Base-by-base conservation (phyloP, 164 flowering plant species). In the Nelumbo lutea region DNA sequence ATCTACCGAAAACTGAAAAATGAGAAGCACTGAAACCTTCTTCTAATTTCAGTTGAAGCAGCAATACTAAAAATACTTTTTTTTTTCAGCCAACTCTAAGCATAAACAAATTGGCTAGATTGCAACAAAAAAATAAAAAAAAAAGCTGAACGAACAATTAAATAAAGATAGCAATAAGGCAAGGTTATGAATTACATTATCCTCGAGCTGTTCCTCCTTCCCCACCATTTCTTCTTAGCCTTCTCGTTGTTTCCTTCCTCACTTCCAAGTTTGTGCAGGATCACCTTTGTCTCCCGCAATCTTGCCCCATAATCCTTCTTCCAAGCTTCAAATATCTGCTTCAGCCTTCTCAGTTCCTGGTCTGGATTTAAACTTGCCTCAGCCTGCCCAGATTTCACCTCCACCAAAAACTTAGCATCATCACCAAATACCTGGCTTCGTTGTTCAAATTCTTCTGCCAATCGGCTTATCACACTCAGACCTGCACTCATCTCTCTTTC, bases 391-490 rank as follows among this genome's bases (percentile, higher is more conserved):
- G 97, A 92, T 72, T 95, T 95, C 13, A 92, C 97, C 73, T 95
- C 98, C 65, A 92, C 97, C 79, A 95, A 81, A 80, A 95, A 95
- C 85, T 90, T 90, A 64, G 97, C 96, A 73, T 95, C 99, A 62
- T 95, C 99, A 2, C 88, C 90, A 72, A 95, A 95, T 9, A 95
- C 90, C 74, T 89, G 94, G 55, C 87, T 88, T 71, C 99, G 78
- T 75, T 88, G 97, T 75, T 90, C 97, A 45, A 95, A 88, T 75
- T 95, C 99, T 67, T 90, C 93, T 3, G 97, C 92, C 74, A 95
- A 67, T 64, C 96, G 86, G 61, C 87, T 83, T 56, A 95, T 88
- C 0, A 90, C 96, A 70, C 90, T 90, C 67, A 92, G 53, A 63
- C 99, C 90, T 6, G 96, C 85, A 70, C 79, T 88, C 91, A 86